These are phyloP conservation scores for Metarhizium brunneum DNA, from an alignment of 2,329 filamentous ascomycete genomes.

Conservation along the genomic window DNA sequence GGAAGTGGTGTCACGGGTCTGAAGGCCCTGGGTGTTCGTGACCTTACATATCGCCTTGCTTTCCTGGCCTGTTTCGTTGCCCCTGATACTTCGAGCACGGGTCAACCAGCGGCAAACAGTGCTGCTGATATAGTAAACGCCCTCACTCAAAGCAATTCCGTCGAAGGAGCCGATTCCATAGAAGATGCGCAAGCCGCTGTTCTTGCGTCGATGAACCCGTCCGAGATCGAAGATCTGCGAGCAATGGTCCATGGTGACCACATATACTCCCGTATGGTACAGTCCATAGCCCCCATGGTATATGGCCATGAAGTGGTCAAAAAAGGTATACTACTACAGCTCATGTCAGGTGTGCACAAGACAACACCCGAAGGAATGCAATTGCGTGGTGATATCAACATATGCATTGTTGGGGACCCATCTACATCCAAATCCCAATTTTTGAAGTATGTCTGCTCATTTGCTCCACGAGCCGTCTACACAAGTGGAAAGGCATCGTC, in stretches of 20 bases:
- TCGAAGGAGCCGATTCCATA: conserved; percentile 61
- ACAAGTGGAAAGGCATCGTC: conserved; percentile 97
- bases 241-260: conserved; percentile 92
- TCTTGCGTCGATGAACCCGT: conserved; percentile 71
- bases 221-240: conserved; percentile 86
- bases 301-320: conserved; percentile 97
- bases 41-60: conserved; percentile 91
- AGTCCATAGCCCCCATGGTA: conserved; percentile 92
- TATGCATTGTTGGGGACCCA: conserved; percentile 95
- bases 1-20: conserved; percentile 80
- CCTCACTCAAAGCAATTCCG: conserved; percentile 53
- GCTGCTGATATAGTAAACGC: conserved; percentile 78
- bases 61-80: conserved; percentile 96
- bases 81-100: conserved; percentile 74
- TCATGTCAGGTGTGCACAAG: conserved; percentile 94
- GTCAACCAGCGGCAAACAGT: conserved; percentile 53
- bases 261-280: conserved; percentile 86
- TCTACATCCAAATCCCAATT: conserved; percentile 98
- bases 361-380: conserved; percentile 89
- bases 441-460: conserved; percentile 93
- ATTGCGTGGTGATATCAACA: conserved; percentile 94
- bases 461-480: conserved; percentile 93
- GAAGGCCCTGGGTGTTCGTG: conserved; percentile 86
- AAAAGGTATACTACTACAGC: conserved; percentile 86
- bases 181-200: conserved; percentile 83